A percentile compares a stretch with the other conserved stretches of the same genome.
phyloP scores from a whole-genome alignment of 495 filamentous ascomycete species.

The Hypoxylon perforatum region DNA sequence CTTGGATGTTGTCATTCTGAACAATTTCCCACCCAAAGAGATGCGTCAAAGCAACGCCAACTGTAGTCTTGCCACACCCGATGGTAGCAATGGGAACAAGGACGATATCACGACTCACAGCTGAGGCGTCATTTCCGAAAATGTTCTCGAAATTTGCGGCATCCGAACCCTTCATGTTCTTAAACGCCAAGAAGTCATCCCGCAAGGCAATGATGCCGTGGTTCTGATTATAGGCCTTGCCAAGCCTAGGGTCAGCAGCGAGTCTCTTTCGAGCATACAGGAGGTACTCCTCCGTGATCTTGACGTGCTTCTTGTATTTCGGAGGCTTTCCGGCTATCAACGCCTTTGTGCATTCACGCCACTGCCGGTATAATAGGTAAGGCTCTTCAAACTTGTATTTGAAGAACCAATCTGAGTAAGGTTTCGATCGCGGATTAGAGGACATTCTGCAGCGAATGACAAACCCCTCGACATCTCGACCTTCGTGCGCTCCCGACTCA shows the following conservation, averaged over 20 bases:
- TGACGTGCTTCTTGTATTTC: slow-evolving; percentile 83
- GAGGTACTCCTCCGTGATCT: slow-evolving; percentile 93
- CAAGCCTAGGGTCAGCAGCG: slow-evolving; percentile 69
- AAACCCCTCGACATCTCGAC: slow-evolving; percentile 94
- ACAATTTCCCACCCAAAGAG: slow-evolving; percentile 94
- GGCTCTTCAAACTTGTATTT: slow-evolving; percentile 99
- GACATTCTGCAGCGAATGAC: slow-evolving; percentile 87
- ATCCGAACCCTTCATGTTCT: slow-evolving; percentile 86
- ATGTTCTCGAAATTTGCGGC: slow-evolving; percentile 58
- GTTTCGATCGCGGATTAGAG: slow-evolving; percentile 42
- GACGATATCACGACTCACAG: slow-evolving; percentile 71
- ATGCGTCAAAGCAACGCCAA: slow-evolving; percentile 82
- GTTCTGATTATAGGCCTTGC: slow-evolving; percentile 78
- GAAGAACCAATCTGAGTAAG: slow-evolving; percentile 94
- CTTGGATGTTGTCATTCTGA: slow-evolving; percentile 96
- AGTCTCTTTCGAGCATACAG: slow-evolving; percentile 80
- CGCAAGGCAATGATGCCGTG: slow-evolving; percentile 96
- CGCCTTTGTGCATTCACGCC: slow-evolving; percentile 96
- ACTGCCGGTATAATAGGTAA: slow-evolving; percentile 97
- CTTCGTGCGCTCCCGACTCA: slow-evolving; percentile 86
- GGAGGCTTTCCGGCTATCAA: slow-evolving; percentile 80
- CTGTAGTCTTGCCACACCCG: slow-evolving; percentile 95
- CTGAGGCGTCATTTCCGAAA: slow-evolving; percentile 34
- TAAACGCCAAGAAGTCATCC: slow-evolving; percentile 83
- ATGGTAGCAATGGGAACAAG: slow-evolving; percentile 90